These are phyloP conservation scores for Phytophthora citricola DNA, from an alignment of 352 stramenopile genomes.

Conservation along the genomic window DNA sequence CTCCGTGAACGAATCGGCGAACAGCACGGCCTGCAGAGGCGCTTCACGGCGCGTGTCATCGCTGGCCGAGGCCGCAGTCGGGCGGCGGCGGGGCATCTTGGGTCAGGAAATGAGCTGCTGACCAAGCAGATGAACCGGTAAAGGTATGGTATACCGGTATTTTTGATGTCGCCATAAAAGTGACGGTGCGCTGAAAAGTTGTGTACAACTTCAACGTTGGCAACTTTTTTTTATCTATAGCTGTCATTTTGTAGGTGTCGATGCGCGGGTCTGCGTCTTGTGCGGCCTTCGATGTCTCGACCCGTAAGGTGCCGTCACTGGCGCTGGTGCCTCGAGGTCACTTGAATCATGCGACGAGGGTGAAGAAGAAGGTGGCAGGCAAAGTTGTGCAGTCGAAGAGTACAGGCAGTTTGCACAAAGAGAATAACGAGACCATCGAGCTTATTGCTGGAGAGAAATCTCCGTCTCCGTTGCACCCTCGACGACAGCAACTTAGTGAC, in stretches of 20 bases:
- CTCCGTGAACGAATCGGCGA: slow-evolving; percentile 95
- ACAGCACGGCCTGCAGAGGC: slow-evolving; percentile 96
- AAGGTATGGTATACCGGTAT: neutral
- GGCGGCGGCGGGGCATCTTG: slow-evolving; percentile 19
- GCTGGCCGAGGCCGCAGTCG: slow-evolving; percentile 27
- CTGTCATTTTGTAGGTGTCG: neutral
- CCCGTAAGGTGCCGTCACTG: slow-evolving; percentile 47
- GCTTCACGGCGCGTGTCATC: slow-evolving; percentile 91
- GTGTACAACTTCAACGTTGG: slow-evolving; percentile 1
- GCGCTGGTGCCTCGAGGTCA: slow-evolving; percentile 57
- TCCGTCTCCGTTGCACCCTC: slow-evolving; percentile 3
- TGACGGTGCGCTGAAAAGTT: too few relatives aligned
- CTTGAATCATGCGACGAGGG: slow-evolving; percentile 22
- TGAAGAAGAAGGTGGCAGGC: slow-evolving; percentile 16
- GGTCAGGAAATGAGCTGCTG: neutral
- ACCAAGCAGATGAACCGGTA: slow-evolving; percentile 11
- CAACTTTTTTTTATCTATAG: neutral
- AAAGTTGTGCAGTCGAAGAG: slow-evolving; percentile 7
- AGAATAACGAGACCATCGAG: too few relatives aligned
- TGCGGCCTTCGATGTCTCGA: slow-evolving; percentile 28
- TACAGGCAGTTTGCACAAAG: neutral
- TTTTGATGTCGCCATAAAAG: neutral
- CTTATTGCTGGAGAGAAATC: neutral
- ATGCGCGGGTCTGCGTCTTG: slow-evolving; percentile 3
- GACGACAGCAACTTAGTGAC: slow-evolving; percentile 4